These are phyloP conservation scores for Nidularia pulvinata DNA, from an alignment of 768 basidiomycete species.

Conservation along the genomic window DNA sequence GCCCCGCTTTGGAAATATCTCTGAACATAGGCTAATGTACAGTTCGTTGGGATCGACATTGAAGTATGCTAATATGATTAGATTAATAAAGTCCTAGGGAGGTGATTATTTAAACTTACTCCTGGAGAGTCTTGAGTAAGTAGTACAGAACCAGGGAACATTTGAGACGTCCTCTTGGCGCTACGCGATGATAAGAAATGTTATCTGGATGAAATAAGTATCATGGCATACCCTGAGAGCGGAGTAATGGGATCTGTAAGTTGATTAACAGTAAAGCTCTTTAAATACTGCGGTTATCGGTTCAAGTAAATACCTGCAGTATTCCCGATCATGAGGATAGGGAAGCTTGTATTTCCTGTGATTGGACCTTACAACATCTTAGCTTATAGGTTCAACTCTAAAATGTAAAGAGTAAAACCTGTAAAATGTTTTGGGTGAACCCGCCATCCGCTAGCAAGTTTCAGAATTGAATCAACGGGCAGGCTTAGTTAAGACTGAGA, in stretches of 20 bases:
- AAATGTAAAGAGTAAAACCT: neutral
- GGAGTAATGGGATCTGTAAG: slow-evolving; percentile 27
- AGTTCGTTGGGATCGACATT: slow-evolving; percentile 24
- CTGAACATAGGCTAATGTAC: slow-evolving; percentile 28
- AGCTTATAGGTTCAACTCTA: no score
- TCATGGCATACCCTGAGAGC: slow-evolving; percentile 14
- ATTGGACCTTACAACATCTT: slow-evolving; percentile 23
- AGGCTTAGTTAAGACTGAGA: neutral
- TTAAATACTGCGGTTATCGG: neutral
- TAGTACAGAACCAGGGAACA: slow-evolving; percentile 34
- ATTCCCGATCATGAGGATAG: slow-evolving; percentile 37
- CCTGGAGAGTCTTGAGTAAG: slow-evolving; percentile 40
- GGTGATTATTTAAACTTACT: slow-evolving; percentile 15
- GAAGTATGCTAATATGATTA: slow-evolving; percentile 25
- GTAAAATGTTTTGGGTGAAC: neutral
- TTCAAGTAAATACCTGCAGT: slow-evolving; percentile 25
- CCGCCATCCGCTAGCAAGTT: neutral
- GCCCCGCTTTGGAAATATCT: slow-evolving; percentile 38
- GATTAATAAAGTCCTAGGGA: neutral
- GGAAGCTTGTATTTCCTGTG: slow-evolving; percentile 32
- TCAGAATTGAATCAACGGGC: neutral
- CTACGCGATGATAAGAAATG: slow-evolving; percentile 13
- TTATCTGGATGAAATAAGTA: neutral
- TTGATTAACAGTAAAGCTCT: neutral
- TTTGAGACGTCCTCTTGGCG: slow-evolving; percentile 33